Conservation (phyloP, 306 rosid genomes). For the Lathyrus aphaca region DNA sequence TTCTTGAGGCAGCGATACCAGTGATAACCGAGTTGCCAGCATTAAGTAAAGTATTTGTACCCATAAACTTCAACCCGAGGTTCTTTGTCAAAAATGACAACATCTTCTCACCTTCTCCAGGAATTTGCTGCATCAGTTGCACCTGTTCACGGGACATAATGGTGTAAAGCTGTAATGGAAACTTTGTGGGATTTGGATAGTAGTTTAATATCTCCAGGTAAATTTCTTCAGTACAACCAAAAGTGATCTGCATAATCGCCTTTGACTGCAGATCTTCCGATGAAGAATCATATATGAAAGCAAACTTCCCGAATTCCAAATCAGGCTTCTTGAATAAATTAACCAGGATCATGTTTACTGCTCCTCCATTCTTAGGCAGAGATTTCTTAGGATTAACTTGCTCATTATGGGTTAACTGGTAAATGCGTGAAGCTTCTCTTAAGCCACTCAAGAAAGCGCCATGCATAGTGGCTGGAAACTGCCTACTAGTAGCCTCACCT, state of each 20-base stretch:
- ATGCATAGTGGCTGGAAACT: slow-evolving; percentile 97
- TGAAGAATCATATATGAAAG: slow-evolving; percentile 61
- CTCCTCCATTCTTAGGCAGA: slow-evolving; percentile 53
- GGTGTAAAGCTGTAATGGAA: slow-evolving; percentile 65
- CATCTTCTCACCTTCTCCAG: slow-evolving; percentile 62
- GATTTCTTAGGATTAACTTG: slow-evolving; percentile 52
- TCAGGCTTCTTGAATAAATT: slow-evolving; percentile 78
- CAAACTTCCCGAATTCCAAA: slow-evolving; percentile 62
- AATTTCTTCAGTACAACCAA: slow-evolving; percentile 49
- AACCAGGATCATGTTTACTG: slow-evolving; percentile 47
- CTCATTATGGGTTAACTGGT: slow-evolving; percentile 45
- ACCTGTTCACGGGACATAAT: slow-evolving; percentile 74
- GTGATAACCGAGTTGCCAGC: slow-evolving; percentile 48
- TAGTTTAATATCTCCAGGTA: slow-evolving; percentile 38
- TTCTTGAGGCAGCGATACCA: slow-evolving; percentile 57
- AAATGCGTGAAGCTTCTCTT: slow-evolving; percentile 86
- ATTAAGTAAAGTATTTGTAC: slow-evolving; percentile 53
- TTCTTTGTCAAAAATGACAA: slow-evolving; percentile 52
- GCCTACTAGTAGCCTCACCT: slow-evolving; percentile 93
- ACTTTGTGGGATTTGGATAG: slow-evolving; percentile 45
- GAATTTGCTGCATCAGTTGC: slow-evolving; percentile 47
- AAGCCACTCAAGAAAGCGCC: slow-evolving; percentile 93
- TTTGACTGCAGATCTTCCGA: slow-evolving; percentile 58
- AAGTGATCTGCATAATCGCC: slow-evolving; percentile 68
- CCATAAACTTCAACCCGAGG: slow-evolving; percentile 82